These are phyloP conservation scores for Fraxinus pennsylvanica DNA, from an alignment of 257 asterid genomes.

Conservation along the genomic window DNA sequence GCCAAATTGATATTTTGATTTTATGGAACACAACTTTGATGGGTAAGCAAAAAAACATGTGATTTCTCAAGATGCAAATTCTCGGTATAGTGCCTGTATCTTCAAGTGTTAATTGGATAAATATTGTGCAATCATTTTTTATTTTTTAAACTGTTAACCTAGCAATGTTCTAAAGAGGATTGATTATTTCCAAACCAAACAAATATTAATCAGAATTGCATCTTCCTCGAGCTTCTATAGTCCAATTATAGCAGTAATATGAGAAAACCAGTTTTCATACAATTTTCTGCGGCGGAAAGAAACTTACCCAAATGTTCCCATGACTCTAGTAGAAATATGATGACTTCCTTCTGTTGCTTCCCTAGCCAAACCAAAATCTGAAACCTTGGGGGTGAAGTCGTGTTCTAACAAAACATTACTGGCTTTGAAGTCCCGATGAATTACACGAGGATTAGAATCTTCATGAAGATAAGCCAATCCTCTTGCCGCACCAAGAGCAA, in stretches of 20 bases:
- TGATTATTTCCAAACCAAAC: background rate
- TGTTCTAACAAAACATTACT: slow-evolving; percentile 85
- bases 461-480: slow-evolving; percentile 98
- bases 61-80: background rate
- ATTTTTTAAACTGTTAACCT: background rate
- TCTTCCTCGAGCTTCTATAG: background rate
- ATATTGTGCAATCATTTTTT: background rate
- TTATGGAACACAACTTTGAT: background rate
- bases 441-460: slow-evolving; percentile 97
- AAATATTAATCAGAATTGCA: background rate
- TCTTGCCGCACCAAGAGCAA: slow-evolving; percentile 97
- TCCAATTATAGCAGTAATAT: background rate
- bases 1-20: background rate
- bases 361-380: slow-evolving; percentile 96
- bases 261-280: background rate
- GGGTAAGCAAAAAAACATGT: background rate
- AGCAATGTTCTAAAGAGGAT: background rate
- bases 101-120: background rate
- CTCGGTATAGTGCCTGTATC: background rate
- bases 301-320: slow-evolving; percentile 98
- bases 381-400: slow-evolving; percentile 91
- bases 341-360: slow-evolving; percentile 94
- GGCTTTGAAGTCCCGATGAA: slow-evolving; percentile 96
- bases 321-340: slow-evolving; percentile 93
- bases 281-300: background rate